Evolutionary conservation across 2,329 filamentous ascomycete genomes (phyloP).

Genomic region (Phialocephala sp.): DNA sequence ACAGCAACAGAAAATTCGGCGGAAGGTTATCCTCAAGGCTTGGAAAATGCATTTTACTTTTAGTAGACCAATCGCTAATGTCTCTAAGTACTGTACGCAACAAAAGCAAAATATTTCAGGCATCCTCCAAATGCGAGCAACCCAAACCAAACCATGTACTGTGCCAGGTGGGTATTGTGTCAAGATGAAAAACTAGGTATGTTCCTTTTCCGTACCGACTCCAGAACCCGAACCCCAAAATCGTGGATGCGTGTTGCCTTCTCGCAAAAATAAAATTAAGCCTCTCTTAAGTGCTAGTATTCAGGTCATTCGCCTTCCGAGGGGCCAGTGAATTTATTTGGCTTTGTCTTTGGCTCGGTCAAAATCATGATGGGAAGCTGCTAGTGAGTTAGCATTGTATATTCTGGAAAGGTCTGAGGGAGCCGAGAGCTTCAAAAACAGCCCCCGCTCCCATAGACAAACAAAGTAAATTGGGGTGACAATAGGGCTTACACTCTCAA

Average conservation of each 20-base stretch:
- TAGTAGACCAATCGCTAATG: not conserved
- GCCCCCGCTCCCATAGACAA: too few relatives aligned
- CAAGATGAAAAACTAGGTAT: not conserved
- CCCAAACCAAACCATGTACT: not conserved
- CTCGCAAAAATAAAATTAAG: not conserved
- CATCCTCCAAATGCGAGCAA: slow-evolving; percentile 3
- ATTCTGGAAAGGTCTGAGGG: too few relatives aligned
- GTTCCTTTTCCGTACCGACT: not conserved
- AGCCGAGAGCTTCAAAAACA: too few relatives aligned
- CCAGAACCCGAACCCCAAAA: not conserved
- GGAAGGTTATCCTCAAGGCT: too few relatives aligned
- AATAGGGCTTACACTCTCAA: slow-evolving; percentile 49
- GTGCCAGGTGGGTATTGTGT: not conserved
- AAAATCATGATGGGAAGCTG: slow-evolving; percentile 48
- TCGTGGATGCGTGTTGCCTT: not conserved
- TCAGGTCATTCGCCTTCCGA: too few relatives aligned
- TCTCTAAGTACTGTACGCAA: not conserved
- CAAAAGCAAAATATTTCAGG: not conserved
- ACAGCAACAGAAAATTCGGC: too few relatives aligned
- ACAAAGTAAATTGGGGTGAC: too few relatives aligned
- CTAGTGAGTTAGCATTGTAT: too few relatives aligned
- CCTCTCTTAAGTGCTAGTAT: too few relatives aligned
- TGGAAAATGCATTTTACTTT: not conserved
- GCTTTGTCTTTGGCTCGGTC: not conserved
- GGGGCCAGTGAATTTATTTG: too few relatives aligned